Evolutionary conservation across 2,329 filamentous ascomycete species (phyloP).

Genomic region (Nectriaceae sp.): DNA sequence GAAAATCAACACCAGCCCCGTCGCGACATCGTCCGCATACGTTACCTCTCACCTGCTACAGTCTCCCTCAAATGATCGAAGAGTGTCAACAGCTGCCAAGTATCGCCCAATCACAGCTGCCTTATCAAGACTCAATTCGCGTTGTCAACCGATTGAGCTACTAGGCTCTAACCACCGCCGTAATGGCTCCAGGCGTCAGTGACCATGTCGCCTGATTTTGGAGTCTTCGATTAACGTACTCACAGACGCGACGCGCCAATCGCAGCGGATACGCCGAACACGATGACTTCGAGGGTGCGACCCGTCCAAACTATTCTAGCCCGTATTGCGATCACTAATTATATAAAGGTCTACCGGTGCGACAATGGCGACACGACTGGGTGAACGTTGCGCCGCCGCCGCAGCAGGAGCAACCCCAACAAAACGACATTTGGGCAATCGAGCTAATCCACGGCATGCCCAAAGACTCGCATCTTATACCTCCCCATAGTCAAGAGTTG

Average conservation of each 20-base stretch:
- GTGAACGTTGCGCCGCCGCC: conserved; percentile 68
- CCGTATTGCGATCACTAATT: conserved; percentile 21
- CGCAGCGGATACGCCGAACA: conserved; percentile 59
- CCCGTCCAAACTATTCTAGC: conserved; percentile 1
- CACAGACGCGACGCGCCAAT: conserved; percentile 58
- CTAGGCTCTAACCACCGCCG: conserved; percentile 8
- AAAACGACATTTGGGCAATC: conserved; percentile 69
- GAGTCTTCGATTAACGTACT: conserved; percentile 19
- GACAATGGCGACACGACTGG: conserved; percentile 81
- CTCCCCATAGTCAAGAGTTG: conserved; percentile 79
- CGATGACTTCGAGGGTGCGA: conserved; percentile 61
- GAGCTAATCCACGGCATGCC: conserved; percentile 83
- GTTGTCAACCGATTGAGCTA: background rate
- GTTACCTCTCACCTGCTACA: conserved; percentile 10
- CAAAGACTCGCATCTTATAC: conserved; percentile 76
- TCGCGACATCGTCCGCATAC: conserved; percentile 26
- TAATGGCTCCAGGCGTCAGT: conserved; percentile 45
- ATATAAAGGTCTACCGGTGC: conserved; percentile 74
- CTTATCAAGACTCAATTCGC: background rate
- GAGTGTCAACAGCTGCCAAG: background rate
- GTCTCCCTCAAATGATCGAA: conserved; percentile 7
- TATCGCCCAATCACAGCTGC: conserved; percentile 9
- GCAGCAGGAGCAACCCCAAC: conserved; percentile 62
- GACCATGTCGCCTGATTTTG: conserved; percentile 12
- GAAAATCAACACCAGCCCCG: conserved; percentile 9